Conservation (phyloP, 768 basidiomycete genomes). For the Mycena venus region DNA sequence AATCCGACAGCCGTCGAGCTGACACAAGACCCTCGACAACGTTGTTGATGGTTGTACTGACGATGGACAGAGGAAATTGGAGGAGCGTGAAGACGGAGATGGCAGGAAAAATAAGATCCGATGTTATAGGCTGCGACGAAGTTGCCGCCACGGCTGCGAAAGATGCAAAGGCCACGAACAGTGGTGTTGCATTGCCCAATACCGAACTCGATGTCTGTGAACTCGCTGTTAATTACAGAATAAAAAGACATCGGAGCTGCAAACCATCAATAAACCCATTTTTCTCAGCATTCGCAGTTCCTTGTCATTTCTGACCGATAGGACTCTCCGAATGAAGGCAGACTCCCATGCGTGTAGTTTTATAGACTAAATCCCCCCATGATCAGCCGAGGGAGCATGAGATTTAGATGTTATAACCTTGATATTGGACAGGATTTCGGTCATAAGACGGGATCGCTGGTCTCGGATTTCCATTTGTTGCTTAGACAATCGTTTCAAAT, state of each 20-base stretch:
- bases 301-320: conserved; percentile 84
- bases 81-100: conserved; percentile 92
- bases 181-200: conserved; percentile 77
- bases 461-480: conserved; percentile 96
- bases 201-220: conserved; percentile 70
- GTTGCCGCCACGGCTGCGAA: conserved; percentile 79
- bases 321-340: conserved; percentile 84
- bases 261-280: conserved; percentile 82
- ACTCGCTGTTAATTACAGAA: neutral
- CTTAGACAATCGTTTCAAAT: conserved; percentile 83
- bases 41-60: conserved; percentile 80
- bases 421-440: conserved; percentile 91
- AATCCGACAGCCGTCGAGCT: conserved; percentile 80
- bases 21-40: conserved; percentile 91
- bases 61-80: conserved; percentile 89
- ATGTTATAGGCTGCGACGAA: conserved; percentile 79
- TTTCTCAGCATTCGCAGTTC: conserved; percentile 87
- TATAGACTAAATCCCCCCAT: neutral
- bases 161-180: conserved; percentile 86
- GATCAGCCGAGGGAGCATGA: too few species aligned
- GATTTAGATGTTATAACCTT: conserved; percentile 80
- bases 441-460: conserved; percentile 88
- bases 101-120: conserved; percentile 95
- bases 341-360: conserved; percentile 89
- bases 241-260: conserved; percentile 39